Evolutionary conservation across 331 rosid species (phyloP), one percentile per base, ranked within the genome.

Genomic region (Spiraea crenata): DNA sequence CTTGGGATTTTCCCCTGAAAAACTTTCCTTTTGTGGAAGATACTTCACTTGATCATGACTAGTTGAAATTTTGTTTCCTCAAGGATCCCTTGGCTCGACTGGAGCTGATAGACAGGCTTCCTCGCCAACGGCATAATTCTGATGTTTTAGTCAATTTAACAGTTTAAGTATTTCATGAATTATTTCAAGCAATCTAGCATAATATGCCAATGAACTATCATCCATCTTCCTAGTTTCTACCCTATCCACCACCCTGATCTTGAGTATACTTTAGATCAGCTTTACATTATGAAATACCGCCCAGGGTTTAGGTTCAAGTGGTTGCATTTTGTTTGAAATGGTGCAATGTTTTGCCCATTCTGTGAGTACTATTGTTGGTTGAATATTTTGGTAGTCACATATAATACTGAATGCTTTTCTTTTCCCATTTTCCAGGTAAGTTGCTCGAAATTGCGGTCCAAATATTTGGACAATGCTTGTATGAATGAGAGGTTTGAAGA

Each of bases 31-130:
- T 35, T 38, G 6, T 39, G 62, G 62, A 51, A 38, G 13, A 40
- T 54, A 40, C 40, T 40, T 68, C 62, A 17, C 59, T 19, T 39
- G 31, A 39, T 68, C 63, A 54, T 68, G 19, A 19, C 41, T 57
- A 50, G 48, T 65, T 15, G 9, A 15, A 34, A 48, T 0, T 67
- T 59, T 67, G 49, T 11, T 37, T 50, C 44, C 49, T 35, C 38
- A 51, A n/a, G 25, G 60, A 11, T 38, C 2, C 31, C 31, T 25
- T 25, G 31, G 31, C 31, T 25, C 31, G 31, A 2, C 31, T 25
- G 31, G 31, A 25, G 31, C 31, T 25, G 31, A 25, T 25, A 25
- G 31, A 25, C 62, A 57, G 9, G 41, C 62, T 31, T 40, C 34
- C 17, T 56, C 31, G 16, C 12, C 12, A 56, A 56, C 1, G 20